Evolutionary conservation across 2,329 filamentous ascomycete species (phyloP), one percentile per base, ranked within the genome.

Genomic region (Chaetomiaceae sp.): DNA sequence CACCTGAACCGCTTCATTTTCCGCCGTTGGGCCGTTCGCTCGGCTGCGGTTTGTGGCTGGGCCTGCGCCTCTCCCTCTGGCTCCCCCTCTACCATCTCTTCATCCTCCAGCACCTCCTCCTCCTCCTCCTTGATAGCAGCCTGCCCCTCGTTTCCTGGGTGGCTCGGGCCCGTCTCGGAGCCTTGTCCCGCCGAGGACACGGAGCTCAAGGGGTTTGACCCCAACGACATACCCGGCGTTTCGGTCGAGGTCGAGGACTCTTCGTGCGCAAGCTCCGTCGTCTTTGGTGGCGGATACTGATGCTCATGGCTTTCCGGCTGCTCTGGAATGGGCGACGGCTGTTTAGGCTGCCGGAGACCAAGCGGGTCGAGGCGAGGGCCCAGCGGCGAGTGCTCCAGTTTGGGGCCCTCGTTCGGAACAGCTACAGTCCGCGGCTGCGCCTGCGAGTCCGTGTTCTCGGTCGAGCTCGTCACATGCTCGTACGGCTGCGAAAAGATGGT

Each of bases 1-100:
- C 77, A 89, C 86, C 87, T 82, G 67, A 92, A 92, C 54, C 89
- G 79, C 76, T 92, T 92, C 88, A 85, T 85, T 68, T 85, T 87
- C 59, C 79, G 77, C 48, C 79, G 73, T 62, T 76, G 81, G 53
- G 75, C 82, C 33, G 75, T 76, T 53, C 77, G 75, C 66, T 84
- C 82, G 27, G 80, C 81, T 20, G 75, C 76, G 8, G 76, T 82
- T 63, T 78, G 78, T 31, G 75, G 72, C 40, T 69, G 70, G n/a
- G 64, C 65, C n/a, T 66, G 67, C 57, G 38, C 65, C 37, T 78
- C 76, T 29, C 71, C 72, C 1, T 76, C 74, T 17, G 69, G 71
- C 2, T 76, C 74, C 11, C 65, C 73, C 37, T 82, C 80, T 34
- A 76, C 63, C 72, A 79, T 77, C 23, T 81, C 78, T 37, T 84